Evolutionary conservation across 208 protist genomes (phyloP).

Genomic region (Herpetomonas muscarum): DNA sequence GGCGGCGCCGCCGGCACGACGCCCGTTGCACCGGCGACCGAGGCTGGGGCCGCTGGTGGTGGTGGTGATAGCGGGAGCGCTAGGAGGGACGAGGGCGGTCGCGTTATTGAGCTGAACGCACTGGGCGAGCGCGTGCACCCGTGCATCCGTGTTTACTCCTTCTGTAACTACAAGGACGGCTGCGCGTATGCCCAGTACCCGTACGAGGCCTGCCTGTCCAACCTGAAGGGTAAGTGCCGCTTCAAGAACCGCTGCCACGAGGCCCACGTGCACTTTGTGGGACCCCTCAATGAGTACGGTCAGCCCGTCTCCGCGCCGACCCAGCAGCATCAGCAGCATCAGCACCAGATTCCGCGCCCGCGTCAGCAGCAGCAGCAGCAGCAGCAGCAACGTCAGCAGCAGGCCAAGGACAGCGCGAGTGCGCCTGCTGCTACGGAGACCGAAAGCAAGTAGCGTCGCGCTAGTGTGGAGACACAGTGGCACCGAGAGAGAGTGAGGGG

Average conservation of each 20-base stretch:
- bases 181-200: conserved; percentile 87
- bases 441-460: conserved; percentile 2
- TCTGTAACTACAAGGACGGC: conserved; percentile 85
- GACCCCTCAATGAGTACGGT: conserved; percentile 55
- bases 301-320: conserved; percentile 10
- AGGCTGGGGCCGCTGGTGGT: background rate
- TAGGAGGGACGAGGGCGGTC: conserved; percentile 6
- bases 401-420: conserved; percentile 3
- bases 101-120: conserved; percentile 35
- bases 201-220: conserved; percentile 84
- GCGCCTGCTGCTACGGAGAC: conserved; percentile 13
- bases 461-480: too few species aligned
- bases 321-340: background rate
- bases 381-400: background rate
- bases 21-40: conserved; percentile 7
- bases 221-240: conserved; percentile 87
- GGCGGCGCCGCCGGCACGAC: too few species aligned
- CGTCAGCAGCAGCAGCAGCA: conserved; percentile 5
- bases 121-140: conserved; percentile 74
- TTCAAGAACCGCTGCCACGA: conserved; percentile 86
- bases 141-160: conserved; percentile 86
- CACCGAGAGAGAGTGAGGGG: too few species aligned
- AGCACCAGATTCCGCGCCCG: background rate
- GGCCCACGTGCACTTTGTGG: conserved; percentile 78
- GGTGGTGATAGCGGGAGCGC: conserved; percentile 7